phyloP scores from a whole-genome alignment of 208 protist species.

The Histomonas meleagridis region DNA sequence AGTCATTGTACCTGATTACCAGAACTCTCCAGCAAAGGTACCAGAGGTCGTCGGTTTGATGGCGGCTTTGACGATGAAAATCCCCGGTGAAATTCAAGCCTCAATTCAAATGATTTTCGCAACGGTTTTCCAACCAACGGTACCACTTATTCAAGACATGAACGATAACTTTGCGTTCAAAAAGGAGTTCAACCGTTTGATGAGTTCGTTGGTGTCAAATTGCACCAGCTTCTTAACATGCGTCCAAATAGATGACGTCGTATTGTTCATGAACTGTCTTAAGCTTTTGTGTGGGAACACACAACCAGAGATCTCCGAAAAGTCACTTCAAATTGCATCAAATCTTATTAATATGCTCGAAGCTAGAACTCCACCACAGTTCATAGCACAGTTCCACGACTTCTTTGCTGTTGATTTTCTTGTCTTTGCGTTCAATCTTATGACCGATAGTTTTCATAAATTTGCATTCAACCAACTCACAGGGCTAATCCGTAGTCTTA shows the following conservation, averaged over 20 bases:
- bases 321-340: neutral
- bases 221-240: neutral
- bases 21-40: neutral
- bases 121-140: neutral
- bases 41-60: neutral
- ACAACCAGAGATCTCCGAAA: neutral
- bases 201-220: neutral
- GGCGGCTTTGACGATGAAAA: neutral
- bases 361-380: neutral
- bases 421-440: neutral
- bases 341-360: neutral
- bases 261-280: neutral
- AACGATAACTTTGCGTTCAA: neutral
- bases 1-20: neutral
- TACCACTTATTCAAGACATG: neutral
- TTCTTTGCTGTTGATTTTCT: neutral
- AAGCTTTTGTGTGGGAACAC: neutral
- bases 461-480: neutral
- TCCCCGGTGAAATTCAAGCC: neutral
- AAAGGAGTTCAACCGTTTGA: neutral
- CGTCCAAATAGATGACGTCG: neutral
- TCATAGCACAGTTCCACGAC: neutral
- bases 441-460: neutral
- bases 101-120: neutral
- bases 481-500: neutral